phyloP scores from a whole-genome alignment of 2,329 filamentous ascomycete genomes.

The Sporothrix luriei region DNA sequence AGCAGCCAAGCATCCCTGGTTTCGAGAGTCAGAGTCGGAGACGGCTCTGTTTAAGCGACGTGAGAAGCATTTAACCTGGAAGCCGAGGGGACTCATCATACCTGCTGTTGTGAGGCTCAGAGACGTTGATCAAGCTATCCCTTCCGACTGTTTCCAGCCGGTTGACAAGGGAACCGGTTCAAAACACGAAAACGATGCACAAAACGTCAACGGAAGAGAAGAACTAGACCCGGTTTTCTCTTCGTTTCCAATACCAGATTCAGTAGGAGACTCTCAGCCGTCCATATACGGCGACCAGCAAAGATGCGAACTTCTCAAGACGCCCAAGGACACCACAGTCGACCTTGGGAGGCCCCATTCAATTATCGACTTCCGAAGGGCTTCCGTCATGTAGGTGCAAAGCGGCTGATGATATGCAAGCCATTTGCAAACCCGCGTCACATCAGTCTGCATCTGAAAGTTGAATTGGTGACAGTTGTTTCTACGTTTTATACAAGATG shows the following conservation, averaged over 20 bases:
- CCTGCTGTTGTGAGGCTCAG: conserved; percentile 33
- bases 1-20: conserved; percentile 32
- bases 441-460: not conserved
- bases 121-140: not conserved
- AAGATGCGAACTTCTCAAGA: not conserved
- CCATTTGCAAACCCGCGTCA: not conserved
- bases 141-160: not conserved
- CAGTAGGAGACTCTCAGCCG: not conserved
- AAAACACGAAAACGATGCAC: not conserved
- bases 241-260: not conserved
- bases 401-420: no score
- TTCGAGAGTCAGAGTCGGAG: conserved; percentile 27
- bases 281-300: not conserved
- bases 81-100: conserved; percentile 33
- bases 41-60: conserved; percentile 29
- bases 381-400: not conserved
- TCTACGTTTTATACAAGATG: not conserved
- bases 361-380: not conserved
- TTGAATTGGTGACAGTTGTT: not conserved
- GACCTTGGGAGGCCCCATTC: not conserved
- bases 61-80: conserved; percentile 30
- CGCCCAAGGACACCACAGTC: not conserved
- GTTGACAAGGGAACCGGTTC: not conserved
- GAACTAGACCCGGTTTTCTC: not conserved
- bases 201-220: not conserved